These are phyloP conservation scores for Cryptosporidium sp. DNA, from an alignment of 169 alveolate genomes.

Conservation along the genomic window DNA sequence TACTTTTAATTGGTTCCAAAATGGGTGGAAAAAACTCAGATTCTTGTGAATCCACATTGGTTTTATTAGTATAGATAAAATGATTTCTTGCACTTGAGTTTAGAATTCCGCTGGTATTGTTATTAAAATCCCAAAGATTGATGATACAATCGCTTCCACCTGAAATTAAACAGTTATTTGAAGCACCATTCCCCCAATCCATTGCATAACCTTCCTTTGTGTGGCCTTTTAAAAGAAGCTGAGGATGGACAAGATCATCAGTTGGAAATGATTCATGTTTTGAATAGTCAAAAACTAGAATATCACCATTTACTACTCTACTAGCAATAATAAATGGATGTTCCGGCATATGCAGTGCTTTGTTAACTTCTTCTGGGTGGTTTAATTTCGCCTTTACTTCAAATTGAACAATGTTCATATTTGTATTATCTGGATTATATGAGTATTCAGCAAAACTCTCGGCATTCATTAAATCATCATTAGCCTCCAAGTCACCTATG, in stretches of 20 bases:
- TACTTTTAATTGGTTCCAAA: conserved; percentile 75
- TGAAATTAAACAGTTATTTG: conserved; percentile 85
- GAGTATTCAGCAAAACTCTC: conserved; percentile 84
- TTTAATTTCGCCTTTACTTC: conserved; percentile 86
- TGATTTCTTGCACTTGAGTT: conserved; percentile 27
- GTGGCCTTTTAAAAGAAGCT: conserved; percentile 90
- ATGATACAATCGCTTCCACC: conserved; percentile 91
- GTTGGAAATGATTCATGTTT: conserved; percentile 92
- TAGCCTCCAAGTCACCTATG: conserved; percentile 76
- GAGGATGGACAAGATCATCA: conserved; percentile 89
- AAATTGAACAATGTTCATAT: conserved; percentile 77
- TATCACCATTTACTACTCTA: conserved; percentile 90
- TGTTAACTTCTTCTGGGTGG: conserved; percentile 78
- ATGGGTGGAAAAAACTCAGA: conserved; percentile 72
- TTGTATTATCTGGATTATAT: conserved; percentile 71
- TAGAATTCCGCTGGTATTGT: conserved; percentile 28
- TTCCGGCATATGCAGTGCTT: conserved; percentile 92
- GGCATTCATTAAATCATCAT: conserved; percentile 80
- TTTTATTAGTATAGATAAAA: neutral
- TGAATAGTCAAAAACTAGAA: conserved; percentile 91
- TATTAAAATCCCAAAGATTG: conserved; percentile 91
- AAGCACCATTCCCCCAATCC: conserved; percentile 86
- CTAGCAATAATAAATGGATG: conserved; percentile 91
- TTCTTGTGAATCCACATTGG: neutral
- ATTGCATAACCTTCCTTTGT: conserved; percentile 92